Evolutionary conservation across 192 early-diverging fungal species (phyloP), one percentile per base, ranked within the genome.

Genomic region (Gryganskiella cystojenkinii): DNA sequence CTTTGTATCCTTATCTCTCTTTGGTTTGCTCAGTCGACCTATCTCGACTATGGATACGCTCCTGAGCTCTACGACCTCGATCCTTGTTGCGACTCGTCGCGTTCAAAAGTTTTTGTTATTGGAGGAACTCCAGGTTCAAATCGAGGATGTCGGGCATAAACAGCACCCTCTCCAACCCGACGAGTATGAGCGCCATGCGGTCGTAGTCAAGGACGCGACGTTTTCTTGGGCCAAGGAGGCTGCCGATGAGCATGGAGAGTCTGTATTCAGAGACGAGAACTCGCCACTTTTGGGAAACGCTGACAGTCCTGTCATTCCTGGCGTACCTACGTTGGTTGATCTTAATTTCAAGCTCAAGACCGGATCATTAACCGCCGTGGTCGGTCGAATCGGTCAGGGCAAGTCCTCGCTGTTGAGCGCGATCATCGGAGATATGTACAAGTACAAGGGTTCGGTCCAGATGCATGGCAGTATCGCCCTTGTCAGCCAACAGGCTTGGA

Each of bases 371-470:
- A 74, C 64, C 0, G 71, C 71, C 2, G 44, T 74, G 13, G 71
- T 74, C 5, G 71, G 71, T 11, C 71, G 71, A 6, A 56, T 74
- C 14, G 73, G 94, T 1, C 80, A 82, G 25, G 87, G 87, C 7
- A 88, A 88, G 45, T 86, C 89, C 10, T 86, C 80, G 2, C 52
- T 82, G 15, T 34, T 82, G 1, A 68, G 58, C 20, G 61, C 75
- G 24, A 50, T 97, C 11, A 82, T 98, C 5, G 95, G 95, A 31
- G 97, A 99, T 74, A 97, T 96, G 95, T 86, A 91, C 62, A 85
- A 80, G 51, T 43, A 82, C 7, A 24, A 45, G 7, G 95, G 93
- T 46, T 74, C 82, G 4, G 91, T 95, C 4, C 67, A 63, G 6
- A 43, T 97, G 2, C 82, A 86, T 22, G 87, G 85, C 24, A 69